Base-by-base conservation (phyloP, 1,284 basidiomycete genomes). In the Tranzscheliella williamsii region DNA sequence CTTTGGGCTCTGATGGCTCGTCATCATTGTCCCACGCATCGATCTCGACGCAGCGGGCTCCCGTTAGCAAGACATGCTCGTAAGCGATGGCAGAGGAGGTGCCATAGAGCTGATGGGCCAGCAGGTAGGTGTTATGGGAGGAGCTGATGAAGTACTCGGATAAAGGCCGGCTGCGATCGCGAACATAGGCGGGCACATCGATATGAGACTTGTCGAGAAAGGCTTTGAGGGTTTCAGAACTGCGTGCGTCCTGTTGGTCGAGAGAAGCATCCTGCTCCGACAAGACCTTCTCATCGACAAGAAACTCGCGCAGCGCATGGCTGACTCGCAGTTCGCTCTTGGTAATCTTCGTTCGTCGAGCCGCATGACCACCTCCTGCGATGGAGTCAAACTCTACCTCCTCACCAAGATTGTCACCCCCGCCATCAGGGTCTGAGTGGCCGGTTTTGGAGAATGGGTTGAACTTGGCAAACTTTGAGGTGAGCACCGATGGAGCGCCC, bases 1-100 rank as follows among this genome's bases (percentile, higher is more conserved):
- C 85, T 42, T 85, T 79, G 21, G 83, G 81, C 11, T 83, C 84
- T 34, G 81, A 78, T 2, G 79, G 78, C 4, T 82, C 81, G 18
- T 60, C 40, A 0, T 72, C 70, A 13, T 65, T 52, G 11, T 84
- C 81, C 86, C 86, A 87, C 13, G 85, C 85, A 63, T 87, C 86
- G 47, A 87, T 85, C 72, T 87, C 86, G 76, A 87, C 84, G 66
- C 85, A 86, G 27, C 84, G 81, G 4, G 81, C 83, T 35, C 82
- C 80, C 4, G 82, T 80, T 21, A 78, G 77, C 13, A 86, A 76
- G 31, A 85, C 84, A 52, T 85, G 82, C 4, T 79, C 82, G 67
- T 87, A 87, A 0, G 81, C 81, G 2, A 80, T 79, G 2, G 84
- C 80, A 6, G 84, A 85, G 4, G 84, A 79, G 26, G 79, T 80